phyloP scores from a whole-genome alignment of 2,329 filamentous ascomycete species.

The Penicillium sp. region DNA sequence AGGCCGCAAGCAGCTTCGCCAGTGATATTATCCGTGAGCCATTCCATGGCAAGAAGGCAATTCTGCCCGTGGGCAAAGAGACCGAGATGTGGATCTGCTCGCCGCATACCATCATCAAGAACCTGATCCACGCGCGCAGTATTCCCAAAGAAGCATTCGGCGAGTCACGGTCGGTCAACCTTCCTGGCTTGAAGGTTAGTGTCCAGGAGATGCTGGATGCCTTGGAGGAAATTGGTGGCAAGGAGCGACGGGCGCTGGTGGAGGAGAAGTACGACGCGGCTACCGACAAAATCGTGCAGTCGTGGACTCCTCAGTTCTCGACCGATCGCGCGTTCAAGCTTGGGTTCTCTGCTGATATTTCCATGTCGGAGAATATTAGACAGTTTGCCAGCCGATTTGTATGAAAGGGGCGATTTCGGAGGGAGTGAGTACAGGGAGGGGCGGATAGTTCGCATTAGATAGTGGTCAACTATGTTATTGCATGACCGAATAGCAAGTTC shows the following conservation, averaged over 20 bases:
- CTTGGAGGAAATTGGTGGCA: constrained; percentile 55
- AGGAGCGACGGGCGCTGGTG: constrained; percentile 53
- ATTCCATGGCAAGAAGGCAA: constrained; percentile 50
- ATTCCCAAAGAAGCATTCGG: constrained; percentile 54
- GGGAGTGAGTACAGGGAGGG: not conserved
- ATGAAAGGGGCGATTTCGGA: constrained; percentile 18
- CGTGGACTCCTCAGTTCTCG: constrained; percentile 60
- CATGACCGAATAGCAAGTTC: not conserved
- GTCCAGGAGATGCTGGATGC: constrained; percentile 62
- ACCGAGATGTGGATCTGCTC: constrained; percentile 60
- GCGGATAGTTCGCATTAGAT: not conserved
- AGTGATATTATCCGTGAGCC: constrained; percentile 56
- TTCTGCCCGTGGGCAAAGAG: constrained; percentile 51
- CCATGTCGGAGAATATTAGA: constrained; percentile 42
- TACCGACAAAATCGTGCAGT: constrained; percentile 58
- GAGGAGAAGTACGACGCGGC: constrained; percentile 55
- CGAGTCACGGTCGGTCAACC: constrained; percentile 52
- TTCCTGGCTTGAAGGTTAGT: constrained; percentile 57
- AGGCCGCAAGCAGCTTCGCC: constrained; percentile 53
- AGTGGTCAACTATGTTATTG: not conserved
- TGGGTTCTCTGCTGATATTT: constrained; percentile 43
- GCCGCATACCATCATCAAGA: constrained; percentile 54
- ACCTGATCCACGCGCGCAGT: constrained; percentile 53
- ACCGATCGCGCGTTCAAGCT: constrained; percentile 53
- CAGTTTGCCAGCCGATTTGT: constrained; percentile 37